Percentiles rank a stretch among this genome's conserved stretches.
These are phyloP conservation scores for Xylaria flabelliformis DNA, from an alignment of 495 filamentous ascomycete genomes.

Conservation along the genomic window DNA sequence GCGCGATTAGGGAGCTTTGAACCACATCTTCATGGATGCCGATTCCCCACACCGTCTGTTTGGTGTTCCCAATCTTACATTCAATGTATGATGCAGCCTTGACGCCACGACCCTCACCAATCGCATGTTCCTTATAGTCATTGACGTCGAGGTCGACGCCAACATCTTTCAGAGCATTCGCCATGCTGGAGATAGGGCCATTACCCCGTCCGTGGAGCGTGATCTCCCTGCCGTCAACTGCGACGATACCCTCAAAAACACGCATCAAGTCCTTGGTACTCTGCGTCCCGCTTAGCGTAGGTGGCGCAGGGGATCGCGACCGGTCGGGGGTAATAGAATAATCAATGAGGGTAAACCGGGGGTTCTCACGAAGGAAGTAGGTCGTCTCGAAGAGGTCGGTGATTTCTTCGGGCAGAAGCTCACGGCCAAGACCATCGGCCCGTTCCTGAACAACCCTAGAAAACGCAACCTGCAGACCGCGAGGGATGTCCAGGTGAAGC, in stretches of 20 bases:
- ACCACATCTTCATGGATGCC: slow-evolving; percentile 96
- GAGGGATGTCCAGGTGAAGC: slow-evolving; percentile 91
- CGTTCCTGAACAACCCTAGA: slow-evolving; percentile 81
- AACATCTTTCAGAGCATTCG: slow-evolving; percentile 79
- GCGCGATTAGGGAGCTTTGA: slow-evolving; percentile 87
- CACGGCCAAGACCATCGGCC: slow-evolving; percentile 76
- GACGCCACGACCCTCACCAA: slow-evolving; percentile 78
- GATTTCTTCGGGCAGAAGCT: slow-evolving; percentile 84
- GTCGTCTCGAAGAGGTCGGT: slow-evolving; percentile 82
- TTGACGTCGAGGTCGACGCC: slow-evolving; percentile 91
- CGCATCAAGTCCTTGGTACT: slow-evolving; percentile 80
- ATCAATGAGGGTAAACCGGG: slow-evolving; percentile 86
- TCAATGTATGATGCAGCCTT: slow-evolving; percentile 97
- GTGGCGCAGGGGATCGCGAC: slow-evolving; percentile 74
- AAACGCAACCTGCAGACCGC: slow-evolving; percentile 92
- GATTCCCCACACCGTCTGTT: slow-evolving; percentile 88
- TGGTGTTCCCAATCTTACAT: slow-evolving; percentile 74
- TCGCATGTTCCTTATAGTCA: slow-evolving; percentile 96
- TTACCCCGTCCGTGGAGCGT: slow-evolving; percentile 82
- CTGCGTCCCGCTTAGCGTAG: slow-evolving; percentile 69
- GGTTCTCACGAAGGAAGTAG: slow-evolving; percentile 82
- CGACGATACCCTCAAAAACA: slow-evolving; percentile 85
- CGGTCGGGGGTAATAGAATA: slow-evolving; percentile 92
- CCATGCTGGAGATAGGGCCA: slow-evolving; percentile 88
- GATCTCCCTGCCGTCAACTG: slow-evolving; percentile 82